These are phyloP conservation scores for Xylariaceae sp. DNA, from an alignment of 2,329 filamentous ascomycete genomes.

Conservation along the genomic window DNA sequence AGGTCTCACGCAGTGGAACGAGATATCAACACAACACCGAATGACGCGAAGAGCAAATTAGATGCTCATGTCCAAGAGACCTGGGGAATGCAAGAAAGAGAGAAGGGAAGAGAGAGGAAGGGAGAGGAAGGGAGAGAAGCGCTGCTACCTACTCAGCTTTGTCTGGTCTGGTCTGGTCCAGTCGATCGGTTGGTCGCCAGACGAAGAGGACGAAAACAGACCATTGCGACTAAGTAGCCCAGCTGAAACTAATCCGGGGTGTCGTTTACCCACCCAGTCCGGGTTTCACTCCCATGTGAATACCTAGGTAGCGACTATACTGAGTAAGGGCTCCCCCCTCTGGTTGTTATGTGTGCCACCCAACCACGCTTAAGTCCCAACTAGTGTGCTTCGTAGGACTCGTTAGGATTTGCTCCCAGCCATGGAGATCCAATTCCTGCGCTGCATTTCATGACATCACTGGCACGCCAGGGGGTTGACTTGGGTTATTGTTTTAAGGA, in stretches of 20 bases:
- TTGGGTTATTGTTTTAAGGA: not conserved
- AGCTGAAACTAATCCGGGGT: not conserved
- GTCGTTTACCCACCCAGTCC: not conserved
- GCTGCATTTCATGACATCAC: constrained; percentile 7
- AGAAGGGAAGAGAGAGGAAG: too few relatives aligned
- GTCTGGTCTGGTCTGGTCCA: too few relatives aligned
- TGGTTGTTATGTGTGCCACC: not conserved
- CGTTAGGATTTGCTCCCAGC: not conserved
- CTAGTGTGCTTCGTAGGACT: not conserved
- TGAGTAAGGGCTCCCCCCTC: not conserved
- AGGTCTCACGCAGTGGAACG: not conserved
- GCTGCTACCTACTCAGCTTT: too few relatives aligned
- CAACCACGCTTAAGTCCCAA: not conserved
- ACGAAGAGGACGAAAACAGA: not conserved
- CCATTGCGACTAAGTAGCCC: not conserved
- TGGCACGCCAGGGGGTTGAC: not conserved
- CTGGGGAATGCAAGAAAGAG: too few relatives aligned
- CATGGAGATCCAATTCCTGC: not conserved
- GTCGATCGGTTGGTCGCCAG: too few relatives aligned
- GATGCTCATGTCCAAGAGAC: too few relatives aligned
- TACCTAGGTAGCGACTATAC: not conserved
- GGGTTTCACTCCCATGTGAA: not conserved
- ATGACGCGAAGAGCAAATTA: not conserved
- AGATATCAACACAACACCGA: not conserved
- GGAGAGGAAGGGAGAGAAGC: too few relatives aligned